Conservation (phyloP, 352 stramenopile genomes). For the Stramenopiles sp. region DNA sequence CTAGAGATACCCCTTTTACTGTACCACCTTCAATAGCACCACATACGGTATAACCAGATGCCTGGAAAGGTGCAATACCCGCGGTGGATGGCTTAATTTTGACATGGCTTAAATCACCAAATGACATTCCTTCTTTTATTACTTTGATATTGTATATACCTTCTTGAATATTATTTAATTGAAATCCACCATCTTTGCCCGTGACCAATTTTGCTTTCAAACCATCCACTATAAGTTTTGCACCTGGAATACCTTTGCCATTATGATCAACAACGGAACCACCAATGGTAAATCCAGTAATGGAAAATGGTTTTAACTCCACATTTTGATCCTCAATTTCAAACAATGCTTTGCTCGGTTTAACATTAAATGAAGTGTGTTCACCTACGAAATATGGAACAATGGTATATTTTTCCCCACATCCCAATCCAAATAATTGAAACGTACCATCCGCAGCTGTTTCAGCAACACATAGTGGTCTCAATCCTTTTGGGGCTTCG, state of each 20-base stretch:
- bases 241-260: not conserved
- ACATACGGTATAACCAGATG: not conserved
- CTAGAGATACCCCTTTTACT: not conserved
- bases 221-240: not conserved
- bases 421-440: not conserved
- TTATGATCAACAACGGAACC: not conserved
- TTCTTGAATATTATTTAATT: not conserved
- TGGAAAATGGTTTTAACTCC: not conserved
- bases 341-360: not conserved
- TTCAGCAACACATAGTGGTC: not conserved
- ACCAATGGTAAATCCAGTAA: not conserved
- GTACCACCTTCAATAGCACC: not conserved
- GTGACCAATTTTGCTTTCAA: not conserved
- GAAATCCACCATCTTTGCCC: not conserved
- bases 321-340: not conserved
- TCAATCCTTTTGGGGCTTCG: not conserved
- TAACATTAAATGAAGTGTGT: conserved; percentile 4
- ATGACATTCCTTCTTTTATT: not conserved
- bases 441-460: not conserved
- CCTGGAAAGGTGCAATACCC: not conserved
- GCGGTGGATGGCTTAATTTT: not conserved
- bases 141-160: not conserved
- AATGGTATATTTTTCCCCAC: not conserved
- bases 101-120: conserved; percentile 1
- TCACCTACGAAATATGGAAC: not conserved